Evolutionary conservation across 2,329 filamentous ascomycete genomes (phyloP), one percentile per base, ranked within the genome.

Genomic region (Colletotrichum spinosum): DNA sequence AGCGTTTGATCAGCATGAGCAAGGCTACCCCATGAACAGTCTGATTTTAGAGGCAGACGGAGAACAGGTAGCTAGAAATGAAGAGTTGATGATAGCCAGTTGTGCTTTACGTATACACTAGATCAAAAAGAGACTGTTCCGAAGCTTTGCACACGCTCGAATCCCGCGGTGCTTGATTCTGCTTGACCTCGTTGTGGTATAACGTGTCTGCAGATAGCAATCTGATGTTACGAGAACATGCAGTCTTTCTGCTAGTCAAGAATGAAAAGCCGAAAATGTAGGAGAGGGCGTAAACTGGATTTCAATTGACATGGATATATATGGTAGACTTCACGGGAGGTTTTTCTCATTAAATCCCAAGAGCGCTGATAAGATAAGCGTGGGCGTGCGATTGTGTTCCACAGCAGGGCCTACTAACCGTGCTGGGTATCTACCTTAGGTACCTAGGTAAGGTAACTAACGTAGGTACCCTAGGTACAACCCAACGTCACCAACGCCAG

Each of bases 1-100:
- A 93, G 79, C 86, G 91, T 69, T 81, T 94, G 73, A 88, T 93
- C 72, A 90, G 88, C 76, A 93, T 94, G 91, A 93, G 91, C 81
- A 90, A 90, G 78, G 90, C 88, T 39, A 93, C 91, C 8, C 87
- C 90, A 66, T 90, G 73, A 78, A 65, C n/a, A 46, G 41, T 57
- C 39, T 45, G 48, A 34, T n/a, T n/a, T 25, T 5, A 25, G 25
- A 25, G 25, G 25, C 25, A 25, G 25, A 25, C 25, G 25, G 25
- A 25, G 25, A 25, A 25, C 25, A 33, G 12, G 11, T 15, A 44
- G 42, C 11, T 8, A 17, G 44, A 11, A 13, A 58, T n/a, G 13
- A 37, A 41, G 41, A 38, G 61, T 56, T 49, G 58, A 65, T 62
- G 58, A 62, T 62, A 57, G 62, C 62, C 62, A 52, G 37, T 62